phyloP scores from a whole-genome alignment of 805 yeast species.

The Lipomyces orientalis region DNA sequence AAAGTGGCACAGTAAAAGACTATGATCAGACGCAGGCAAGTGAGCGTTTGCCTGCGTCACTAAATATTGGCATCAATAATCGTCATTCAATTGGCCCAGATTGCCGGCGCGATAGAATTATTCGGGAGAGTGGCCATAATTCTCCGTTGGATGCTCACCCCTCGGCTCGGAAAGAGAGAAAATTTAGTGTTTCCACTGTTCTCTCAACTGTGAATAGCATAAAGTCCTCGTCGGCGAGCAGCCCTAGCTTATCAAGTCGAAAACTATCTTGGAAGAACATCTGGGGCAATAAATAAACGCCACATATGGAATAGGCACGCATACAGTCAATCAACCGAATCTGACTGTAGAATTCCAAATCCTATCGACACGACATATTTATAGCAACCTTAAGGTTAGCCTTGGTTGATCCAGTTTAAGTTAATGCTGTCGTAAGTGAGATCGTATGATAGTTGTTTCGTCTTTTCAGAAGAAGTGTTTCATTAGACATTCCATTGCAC shows the following conservation, averaged over 20 bases:
- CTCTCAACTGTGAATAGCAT: neutral
- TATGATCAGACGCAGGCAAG: neutral
- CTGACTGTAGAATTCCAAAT: neutral
- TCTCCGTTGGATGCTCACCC: neutral
- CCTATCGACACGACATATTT: neutral
- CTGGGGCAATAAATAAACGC: neutral
- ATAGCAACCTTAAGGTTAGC: too few species aligned
- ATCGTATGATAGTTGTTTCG: too few species aligned
- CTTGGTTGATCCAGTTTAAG: too few species aligned
- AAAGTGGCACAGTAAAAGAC: neutral
- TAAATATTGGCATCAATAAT: neutral
- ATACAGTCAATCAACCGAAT: neutral
- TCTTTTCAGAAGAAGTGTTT: too few species aligned
- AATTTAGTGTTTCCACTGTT: neutral
- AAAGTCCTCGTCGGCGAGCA: neutral
- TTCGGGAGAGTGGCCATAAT: slow-evolving; percentile 4
- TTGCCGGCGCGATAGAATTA: slow-evolving; percentile 12
- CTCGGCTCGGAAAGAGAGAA: neutral
- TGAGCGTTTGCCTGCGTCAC: neutral
- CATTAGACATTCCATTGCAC: too few species aligned
- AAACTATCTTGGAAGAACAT: neutral
- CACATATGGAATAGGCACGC: too few species aligned
- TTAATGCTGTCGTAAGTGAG: too few species aligned
- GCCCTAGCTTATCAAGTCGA: neutral
- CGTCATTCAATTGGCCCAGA: neutral